These are phyloP conservation scores for Diaporthe humulicola DNA, from an alignment of 2,329 filamentous ascomycete genomes.

Conservation along the genomic window DNA sequence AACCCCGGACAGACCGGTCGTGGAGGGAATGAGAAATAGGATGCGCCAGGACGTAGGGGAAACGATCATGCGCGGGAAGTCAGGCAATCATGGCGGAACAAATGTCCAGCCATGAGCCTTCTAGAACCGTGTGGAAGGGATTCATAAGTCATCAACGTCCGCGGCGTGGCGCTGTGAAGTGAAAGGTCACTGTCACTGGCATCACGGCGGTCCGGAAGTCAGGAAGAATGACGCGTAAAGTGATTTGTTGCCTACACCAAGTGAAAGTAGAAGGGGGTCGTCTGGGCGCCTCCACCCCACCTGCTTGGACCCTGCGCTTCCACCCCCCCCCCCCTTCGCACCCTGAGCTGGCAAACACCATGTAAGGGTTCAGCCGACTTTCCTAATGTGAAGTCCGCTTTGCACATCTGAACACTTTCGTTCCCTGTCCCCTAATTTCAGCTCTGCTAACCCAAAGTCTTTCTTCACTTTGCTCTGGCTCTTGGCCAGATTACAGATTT, in stretches of 20 bases:
- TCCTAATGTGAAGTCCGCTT: neutral
- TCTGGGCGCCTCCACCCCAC: neutral
- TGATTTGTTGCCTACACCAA: conserved; percentile 32
- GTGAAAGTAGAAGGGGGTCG: neutral
- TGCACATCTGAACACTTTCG: neutral
- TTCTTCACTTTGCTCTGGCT: neutral
- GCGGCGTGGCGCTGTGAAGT: neutral
- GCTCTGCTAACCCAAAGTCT: no score
- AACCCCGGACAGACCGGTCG: conserved; percentile 4
- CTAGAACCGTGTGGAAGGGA: conserved; percentile 34
- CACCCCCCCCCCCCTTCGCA: neutral
- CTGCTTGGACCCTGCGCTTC: neutral
- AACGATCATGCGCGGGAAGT: neutral
- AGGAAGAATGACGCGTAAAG: conserved; percentile 35
- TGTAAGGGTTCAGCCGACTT: neutral
- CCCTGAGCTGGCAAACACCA: neutral
- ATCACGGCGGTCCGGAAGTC: conserved; percentile 1
- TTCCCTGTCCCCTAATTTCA: neutral
- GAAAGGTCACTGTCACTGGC: neutral
- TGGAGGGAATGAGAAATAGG: neutral
- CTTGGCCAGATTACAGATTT: neutral
- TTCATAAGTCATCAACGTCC: conserved; percentile 27
- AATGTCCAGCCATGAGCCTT: neutral
- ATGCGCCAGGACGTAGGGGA: neutral
- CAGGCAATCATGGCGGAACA: neutral